Evolutionary conservation across 1,284 basidiomycete species (phyloP), one percentile per base, ranked within the genome.

Genomic region (Gomphus sp.): DNA sequence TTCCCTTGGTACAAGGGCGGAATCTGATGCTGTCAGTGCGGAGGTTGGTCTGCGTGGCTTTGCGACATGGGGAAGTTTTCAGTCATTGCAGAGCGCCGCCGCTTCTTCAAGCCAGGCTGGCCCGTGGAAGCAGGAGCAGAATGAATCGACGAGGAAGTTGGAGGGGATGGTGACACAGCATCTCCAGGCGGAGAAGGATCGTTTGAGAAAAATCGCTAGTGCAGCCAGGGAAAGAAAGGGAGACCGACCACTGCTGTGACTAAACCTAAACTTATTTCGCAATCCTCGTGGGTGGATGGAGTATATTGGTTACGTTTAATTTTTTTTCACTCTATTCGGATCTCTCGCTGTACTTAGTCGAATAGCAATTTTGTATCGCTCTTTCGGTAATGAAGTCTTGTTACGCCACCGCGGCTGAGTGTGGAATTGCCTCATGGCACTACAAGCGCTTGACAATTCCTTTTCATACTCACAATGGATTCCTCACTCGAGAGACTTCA

Each of bases 111-210:
- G 39, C 28, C 34, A 39, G 11, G 37, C n/a, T 37, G 0, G 16
- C 16, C 2, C 58, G 12, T 53, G 61, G 50, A 49, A 22, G 6
- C 55, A 62, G 54, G 60, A 61, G 39, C 74, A 76, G 65, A 69
- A 81, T 61, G 83, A 84, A 70, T 82, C 82, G 37, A 68, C 84
- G 64, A 74, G 71, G 70, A 78, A 76, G 68, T 71, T 90, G 63
- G 87, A 90, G 67, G 88, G 86, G 64, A 79, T 90, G 80, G 72
- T 90, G 56, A 71, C 82, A 58, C 80, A 84, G 69, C 87, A 90
- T 69, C 85, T 90, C 74, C 83, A 85, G 70, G 60, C 62, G 14
- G 79, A 90, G 72, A 84, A 81, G 73, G 84, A 87, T 66, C 82
- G 79, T 45, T 77, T 90, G 66, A 84, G 78, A 73, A 75, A 81